These are phyloP conservation scores for Stylosanthes scabra DNA, from an alignment of 331 rosid genomes.

Conservation along the genomic window DNA sequence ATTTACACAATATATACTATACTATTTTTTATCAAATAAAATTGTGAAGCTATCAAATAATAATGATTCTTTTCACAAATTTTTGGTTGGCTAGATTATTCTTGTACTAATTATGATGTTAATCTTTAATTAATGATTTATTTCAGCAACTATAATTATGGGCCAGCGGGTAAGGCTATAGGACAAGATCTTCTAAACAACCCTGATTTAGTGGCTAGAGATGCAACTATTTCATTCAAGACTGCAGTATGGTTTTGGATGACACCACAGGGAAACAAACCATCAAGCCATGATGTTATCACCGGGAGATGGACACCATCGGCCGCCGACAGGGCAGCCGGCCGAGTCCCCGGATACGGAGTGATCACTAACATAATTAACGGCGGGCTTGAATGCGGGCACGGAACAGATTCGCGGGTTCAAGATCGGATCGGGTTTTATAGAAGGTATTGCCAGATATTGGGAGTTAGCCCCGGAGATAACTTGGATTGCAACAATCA, in stretches of 20 bases:
- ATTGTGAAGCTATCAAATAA: too few relatives aligned
- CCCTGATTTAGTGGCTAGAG: conserved; percentile 66
- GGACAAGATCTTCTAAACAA: conserved; percentile 51
- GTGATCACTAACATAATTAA: conserved; percentile 76
- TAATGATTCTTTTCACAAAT: too few relatives aligned
- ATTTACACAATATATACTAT: too few relatives aligned
- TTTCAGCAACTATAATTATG: conserved; percentile 65
- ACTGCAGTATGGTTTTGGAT: conserved; percentile 86
- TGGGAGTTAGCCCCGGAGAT: conserved; percentile 50
- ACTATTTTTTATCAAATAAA: too few relatives aligned
- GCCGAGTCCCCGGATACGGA: conserved; percentile 61
- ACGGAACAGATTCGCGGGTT: conserved; percentile 24
- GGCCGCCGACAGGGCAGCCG: conserved; percentile 45
- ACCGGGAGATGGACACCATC: conserved; percentile 56
- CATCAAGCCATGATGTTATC: conserved; percentile 71
- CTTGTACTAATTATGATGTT: not conserved
- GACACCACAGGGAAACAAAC: conserved; percentile 66
- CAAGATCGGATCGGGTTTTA: conserved; percentile 59
- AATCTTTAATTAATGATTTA: too few relatives aligned
- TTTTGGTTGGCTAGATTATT: too few relatives aligned
- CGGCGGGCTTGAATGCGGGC: conserved; percentile 63
- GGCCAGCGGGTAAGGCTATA: conserved; percentile 56
- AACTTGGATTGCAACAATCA: conserved; percentile 68
- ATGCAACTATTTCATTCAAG: conserved; percentile 56
- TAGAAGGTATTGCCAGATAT: conserved; percentile 45